Evolutionary conservation across 2,329 filamentous ascomycete genomes (phyloP).

Genomic region (Drechslera avenae): DNA sequence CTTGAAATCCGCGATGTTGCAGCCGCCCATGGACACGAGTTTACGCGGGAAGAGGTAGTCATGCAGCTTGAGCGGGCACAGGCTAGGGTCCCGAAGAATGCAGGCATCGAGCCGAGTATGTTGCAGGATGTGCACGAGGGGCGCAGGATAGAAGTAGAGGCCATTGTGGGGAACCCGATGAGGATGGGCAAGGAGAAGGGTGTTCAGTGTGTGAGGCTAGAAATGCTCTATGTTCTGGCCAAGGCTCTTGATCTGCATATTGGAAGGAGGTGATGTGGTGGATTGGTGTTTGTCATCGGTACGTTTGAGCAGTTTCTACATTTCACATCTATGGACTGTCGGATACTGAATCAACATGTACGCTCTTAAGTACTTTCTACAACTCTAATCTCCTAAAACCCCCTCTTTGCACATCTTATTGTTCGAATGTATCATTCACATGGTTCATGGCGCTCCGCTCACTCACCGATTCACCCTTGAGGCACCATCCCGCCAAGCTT

Average conservation of each 20-base stretch:
- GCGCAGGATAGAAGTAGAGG: constrained; percentile 56
- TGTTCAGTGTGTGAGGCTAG: constrained; percentile 50
- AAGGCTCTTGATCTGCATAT: constrained; percentile 51
- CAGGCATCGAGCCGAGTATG: constrained; percentile 57
- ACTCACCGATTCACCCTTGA: constrained; percentile 1
- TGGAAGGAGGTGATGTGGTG: constrained; percentile 8
- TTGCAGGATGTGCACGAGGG: constrained; percentile 53
- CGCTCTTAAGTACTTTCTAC: no score
- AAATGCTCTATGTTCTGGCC: constrained; percentile 53
- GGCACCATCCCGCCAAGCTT: constrained; percentile 1
- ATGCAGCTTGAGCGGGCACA: constrained; percentile 48
- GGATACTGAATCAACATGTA: no score
- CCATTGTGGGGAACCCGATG: constrained; percentile 56
- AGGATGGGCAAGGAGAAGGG: constrained; percentile 49
- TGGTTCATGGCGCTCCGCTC: background rate
- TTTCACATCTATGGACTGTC: no score
- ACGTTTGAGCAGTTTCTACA: background rate
- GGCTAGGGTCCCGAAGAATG: constrained; percentile 41
- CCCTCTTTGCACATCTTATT: background rate
- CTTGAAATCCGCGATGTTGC: constrained; percentile 53
- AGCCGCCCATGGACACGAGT: constrained; percentile 47
- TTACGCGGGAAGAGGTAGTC: constrained; percentile 47
- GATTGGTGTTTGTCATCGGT: no score
- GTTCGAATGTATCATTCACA: background rate
- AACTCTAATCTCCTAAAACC: background rate